Base-by-base conservation (phyloP, 2,329 filamentous ascomycete genomes). In the Dendryphion nanum region DNA sequence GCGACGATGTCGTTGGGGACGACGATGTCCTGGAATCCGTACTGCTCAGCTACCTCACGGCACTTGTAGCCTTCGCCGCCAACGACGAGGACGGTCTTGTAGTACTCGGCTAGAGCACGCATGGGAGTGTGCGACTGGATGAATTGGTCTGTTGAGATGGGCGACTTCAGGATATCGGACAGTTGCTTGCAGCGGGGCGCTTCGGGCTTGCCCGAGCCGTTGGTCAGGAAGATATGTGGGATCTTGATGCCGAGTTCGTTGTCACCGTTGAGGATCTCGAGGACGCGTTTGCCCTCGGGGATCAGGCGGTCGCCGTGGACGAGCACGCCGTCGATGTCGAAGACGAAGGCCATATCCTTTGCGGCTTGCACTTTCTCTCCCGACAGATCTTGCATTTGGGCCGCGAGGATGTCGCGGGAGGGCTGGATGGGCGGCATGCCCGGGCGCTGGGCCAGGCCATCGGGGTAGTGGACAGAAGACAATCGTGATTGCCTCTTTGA, bases 261-360 rank as follows among this genome's bases (percentile, higher is more conserved):
- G 67, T 86, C 82, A 33, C 83, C 83, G 64, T 86, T 86, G 35
- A 86, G 72, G 63, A 86, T 85, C 62, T 83, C 78, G 26, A 86
- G 76, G 12, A 78, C 79, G 41, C 78, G 75, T 55, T 77, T 72
- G 44, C 81, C 83, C 67, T 86, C 77, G 29, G 81, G 81, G 46
- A 87, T 86, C 41, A 85, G 68, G 41, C 82, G 74, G 66, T 84
- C 82, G 56, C 83, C 83, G 66, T 86, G 83, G 40, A 86, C 83
- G 17, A 88, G 73, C 41, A 89, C 84, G 71, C 84, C 85, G 54
- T 89, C 81, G 45, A 83, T 83, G 63, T 89, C 86, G 58, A 89
- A 90, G 55, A 83, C 85, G 49, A 89, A 89, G 5, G 83, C 82
- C 83, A 89, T 87, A 70, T 88, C 82, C 75, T 88, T 88, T 41